phyloP scores from a whole-genome alignment of 2,329 filamentous ascomycete species.

The Aureobasidium subglaciale region DNA sequence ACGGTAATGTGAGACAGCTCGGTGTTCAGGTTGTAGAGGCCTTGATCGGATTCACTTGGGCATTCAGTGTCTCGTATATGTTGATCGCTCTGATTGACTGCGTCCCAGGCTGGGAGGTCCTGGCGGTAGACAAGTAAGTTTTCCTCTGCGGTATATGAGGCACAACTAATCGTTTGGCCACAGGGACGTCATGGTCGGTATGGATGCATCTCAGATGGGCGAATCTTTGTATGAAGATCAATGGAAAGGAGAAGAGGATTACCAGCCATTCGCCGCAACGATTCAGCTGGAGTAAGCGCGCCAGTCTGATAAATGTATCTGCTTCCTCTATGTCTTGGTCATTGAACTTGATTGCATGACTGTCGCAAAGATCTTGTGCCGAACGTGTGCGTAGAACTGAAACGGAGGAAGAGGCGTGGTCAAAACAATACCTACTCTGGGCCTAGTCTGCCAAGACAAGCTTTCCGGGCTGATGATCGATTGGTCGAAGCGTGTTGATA shows the following conservation, averaged over 20 bases:
- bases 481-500: background rate
- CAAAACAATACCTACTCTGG: background rate
- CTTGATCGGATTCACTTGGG: slow-evolving; percentile 45
- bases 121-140: slow-evolving; percentile 47
- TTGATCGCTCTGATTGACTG: slow-evolving; percentile 47
- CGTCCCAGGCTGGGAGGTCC: slow-evolving; percentile 45
- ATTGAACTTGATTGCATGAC: too few species aligned
- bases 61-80: slow-evolving; percentile 42
- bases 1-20: slow-evolving; percentile 45
- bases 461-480: background rate
- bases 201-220: slow-evolving; percentile 46
- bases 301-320: background rate
- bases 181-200: slow-evolving; percentile 41
- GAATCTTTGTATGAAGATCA: slow-evolving; percentile 38
- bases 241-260: slow-evolving; percentile 31
- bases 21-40: slow-evolving; percentile 47
- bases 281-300: slow-evolving; percentile 2
- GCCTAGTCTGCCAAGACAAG: background rate
- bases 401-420: background rate
- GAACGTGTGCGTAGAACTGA: background rate
- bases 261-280: slow-evolving; percentile 24
- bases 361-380: background rate
- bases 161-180: background rate
- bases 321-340: background rate
- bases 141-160: background rate